phyloP scores from a whole-genome alignment of 1,284 basidiomycete species.

The Sanghuangporus sanghuang region DNA sequence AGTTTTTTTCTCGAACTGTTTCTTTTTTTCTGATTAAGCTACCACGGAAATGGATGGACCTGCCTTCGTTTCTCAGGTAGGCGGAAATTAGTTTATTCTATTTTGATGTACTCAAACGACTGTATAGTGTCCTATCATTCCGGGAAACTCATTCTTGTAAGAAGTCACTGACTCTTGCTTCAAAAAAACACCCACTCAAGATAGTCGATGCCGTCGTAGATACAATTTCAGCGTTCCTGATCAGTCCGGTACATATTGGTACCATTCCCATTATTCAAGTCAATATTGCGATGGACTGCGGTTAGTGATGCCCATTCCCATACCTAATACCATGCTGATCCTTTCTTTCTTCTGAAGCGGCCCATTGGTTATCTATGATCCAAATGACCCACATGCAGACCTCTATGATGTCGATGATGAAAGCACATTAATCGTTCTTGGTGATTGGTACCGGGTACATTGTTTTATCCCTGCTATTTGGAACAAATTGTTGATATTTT shows the following conservation, averaged over 20 bases:
- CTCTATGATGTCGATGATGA: constrained; percentile 25
- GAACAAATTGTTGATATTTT: neutral
- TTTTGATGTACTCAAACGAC: neutral
- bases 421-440: constrained; percentile 14
- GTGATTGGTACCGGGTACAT: constrained; percentile 18
- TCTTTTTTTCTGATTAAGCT: neutral
- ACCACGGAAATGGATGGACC: constrained; percentile 33
- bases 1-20: neutral
- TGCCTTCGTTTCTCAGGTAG: constrained; percentile 25
- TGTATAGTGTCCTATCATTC: constrained; percentile 38
- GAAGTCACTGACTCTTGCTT: constrained; percentile 16
- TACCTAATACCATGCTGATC: neutral
- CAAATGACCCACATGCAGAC: constrained; percentile 27
- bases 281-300: constrained; percentile 30
- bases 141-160: constrained; percentile 20
- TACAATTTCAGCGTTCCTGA: constrained; percentile 29
- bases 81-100: neutral
- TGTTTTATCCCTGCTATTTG: neutral
- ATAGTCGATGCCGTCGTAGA: neutral
- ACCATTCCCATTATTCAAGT: constrained; percentile 34
- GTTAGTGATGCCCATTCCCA: neutral
- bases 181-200: constrained; percentile 25
- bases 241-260: constrained; percentile 37
- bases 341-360: neutral
- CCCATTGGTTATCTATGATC: constrained; percentile 16